These are phyloP conservation scores for Berkeleyomyces rouxiae DNA, from an alignment of 2,329 filamentous ascomycete genomes.

Conservation along the genomic window DNA sequence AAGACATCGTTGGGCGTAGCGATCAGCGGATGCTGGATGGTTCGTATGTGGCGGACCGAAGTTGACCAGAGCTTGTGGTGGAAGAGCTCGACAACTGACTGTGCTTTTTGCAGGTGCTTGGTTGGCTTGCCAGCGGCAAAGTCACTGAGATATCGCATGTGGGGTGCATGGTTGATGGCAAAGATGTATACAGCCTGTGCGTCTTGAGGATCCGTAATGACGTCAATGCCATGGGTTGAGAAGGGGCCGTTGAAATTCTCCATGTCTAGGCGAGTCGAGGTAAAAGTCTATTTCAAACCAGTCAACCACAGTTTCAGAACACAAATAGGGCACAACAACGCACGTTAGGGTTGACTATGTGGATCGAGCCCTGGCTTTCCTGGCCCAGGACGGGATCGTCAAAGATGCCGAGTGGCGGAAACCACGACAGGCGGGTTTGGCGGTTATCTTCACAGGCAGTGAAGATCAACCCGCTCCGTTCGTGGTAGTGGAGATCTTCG, in stretches of 20 bases:
- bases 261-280: constrained; percentile 29
- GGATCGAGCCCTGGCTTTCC: constrained; percentile 27
- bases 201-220: constrained; percentile 32
- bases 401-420: constrained; percentile 30
- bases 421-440: constrained; percentile 31
- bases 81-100: constrained; percentile 42
- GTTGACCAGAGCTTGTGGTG: constrained; percentile 31
- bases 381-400: constrained; percentile 23
- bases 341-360: constrained; percentile 38
- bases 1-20: constrained; percentile 42
- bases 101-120: constrained; percentile 23
- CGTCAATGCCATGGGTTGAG: constrained; percentile 42
- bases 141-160: constrained; percentile 23
- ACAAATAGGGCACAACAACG: constrained; percentile 14
- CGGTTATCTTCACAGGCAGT: constrained; percentile 36
- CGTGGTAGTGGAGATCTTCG: constrained; percentile 43
- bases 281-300: constrained; percentile 25
- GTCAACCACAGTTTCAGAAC: not conserved
- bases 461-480: constrained; percentile 31
- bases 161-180: constrained; percentile 41
- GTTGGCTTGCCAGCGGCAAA: not conserved
- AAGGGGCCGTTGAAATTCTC: constrained; percentile 36
- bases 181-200: constrained; percentile 38
- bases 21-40: constrained; percentile 35
- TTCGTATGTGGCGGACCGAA: constrained; percentile 30